phyloP scores from a whole-genome alignment of 306 rosid species.

The Vigna angularis region DNA sequence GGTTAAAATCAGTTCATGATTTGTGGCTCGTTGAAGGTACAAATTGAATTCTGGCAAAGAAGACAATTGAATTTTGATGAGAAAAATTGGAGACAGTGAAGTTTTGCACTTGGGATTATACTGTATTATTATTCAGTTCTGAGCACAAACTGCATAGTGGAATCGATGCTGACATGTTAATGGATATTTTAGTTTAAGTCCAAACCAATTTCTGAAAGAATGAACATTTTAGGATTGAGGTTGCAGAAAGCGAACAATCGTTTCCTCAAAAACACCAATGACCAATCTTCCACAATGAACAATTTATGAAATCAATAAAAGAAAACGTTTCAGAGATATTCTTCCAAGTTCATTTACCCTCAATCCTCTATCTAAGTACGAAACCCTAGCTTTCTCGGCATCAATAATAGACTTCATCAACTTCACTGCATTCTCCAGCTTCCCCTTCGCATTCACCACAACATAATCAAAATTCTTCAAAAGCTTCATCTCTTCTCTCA shows the following conservation, averaged over 20 bases:
- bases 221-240: neutral
- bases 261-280: neutral
- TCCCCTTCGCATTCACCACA: constrained; percentile 81
- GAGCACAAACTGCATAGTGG: constrained; percentile 3
- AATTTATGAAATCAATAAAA: neutral
- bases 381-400: constrained; percentile 94
- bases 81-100: no score
- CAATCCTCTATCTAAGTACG: neutral
- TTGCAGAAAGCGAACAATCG: neutral
- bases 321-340: neutral
- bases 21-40: no score
- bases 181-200: neutral
- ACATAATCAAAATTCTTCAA: no score
- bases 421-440: constrained; percentile 81
- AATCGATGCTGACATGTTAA: constrained; percentile 3
- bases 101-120: no score
- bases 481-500: no score
- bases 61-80: no score
- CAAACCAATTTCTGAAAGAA: neutral
- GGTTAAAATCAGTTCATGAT: no score
- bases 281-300: neutral
- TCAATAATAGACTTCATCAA: no score
- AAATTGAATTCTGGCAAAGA: no score
- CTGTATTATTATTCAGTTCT: neutral
- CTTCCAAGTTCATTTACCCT: neutral